These are phyloP conservation scores for Sporopachydermia quercuum DNA, from an alignment of 805 yeast genomes.

Conservation along the genomic window DNA sequence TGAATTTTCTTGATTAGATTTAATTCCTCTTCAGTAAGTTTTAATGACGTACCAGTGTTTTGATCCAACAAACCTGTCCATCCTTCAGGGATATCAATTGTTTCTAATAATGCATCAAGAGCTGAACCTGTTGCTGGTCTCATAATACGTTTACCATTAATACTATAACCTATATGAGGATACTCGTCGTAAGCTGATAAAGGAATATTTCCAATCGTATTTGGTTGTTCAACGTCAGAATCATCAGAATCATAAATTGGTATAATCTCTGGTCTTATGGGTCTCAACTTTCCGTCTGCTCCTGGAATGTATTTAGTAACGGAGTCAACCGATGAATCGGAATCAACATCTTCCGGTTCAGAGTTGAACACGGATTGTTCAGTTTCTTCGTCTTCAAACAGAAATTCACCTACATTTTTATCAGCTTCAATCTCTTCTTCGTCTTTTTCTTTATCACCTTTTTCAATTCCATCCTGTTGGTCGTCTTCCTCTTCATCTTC, in stretches of 20 bases:
- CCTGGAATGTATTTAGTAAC: slow-evolving; percentile 12
- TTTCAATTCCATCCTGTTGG: slow-evolving; percentile 5
- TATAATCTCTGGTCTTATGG: slow-evolving; percentile 76
- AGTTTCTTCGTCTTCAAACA: slow-evolving; percentile 6
- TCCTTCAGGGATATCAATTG: slow-evolving; percentile 91
- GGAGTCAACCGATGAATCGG: not conserved
- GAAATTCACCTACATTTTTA: slow-evolving; percentile 5
- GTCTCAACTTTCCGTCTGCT: slow-evolving; percentile 66
- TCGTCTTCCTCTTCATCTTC: slow-evolving; percentile 5
- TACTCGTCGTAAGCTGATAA: slow-evolving; percentile 86
- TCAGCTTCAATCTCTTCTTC: slow-evolving; percentile 2
- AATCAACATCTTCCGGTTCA: slow-evolving; percentile 5
- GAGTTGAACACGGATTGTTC: slow-evolving; percentile 8
- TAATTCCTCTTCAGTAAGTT: slow-evolving; percentile 74
- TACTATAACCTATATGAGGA: slow-evolving; percentile 95
- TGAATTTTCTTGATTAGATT: slow-evolving; percentile 80
- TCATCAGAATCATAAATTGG: slow-evolving; percentile 95
- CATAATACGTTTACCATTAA: slow-evolving; percentile 96
- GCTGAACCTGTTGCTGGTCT: slow-evolving; percentile 97
- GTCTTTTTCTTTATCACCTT: slow-evolving; percentile 3
- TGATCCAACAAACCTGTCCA: slow-evolving; percentile 96
- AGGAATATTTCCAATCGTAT: slow-evolving; percentile 91
- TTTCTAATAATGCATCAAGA: slow-evolving; percentile 74
- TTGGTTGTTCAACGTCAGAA: slow-evolving; percentile 62
- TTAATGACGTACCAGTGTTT: slow-evolving; percentile 72